Base-by-base conservation (phyloP, 495 filamentous ascomycete genomes). In the Xylaria grammica region DNA sequence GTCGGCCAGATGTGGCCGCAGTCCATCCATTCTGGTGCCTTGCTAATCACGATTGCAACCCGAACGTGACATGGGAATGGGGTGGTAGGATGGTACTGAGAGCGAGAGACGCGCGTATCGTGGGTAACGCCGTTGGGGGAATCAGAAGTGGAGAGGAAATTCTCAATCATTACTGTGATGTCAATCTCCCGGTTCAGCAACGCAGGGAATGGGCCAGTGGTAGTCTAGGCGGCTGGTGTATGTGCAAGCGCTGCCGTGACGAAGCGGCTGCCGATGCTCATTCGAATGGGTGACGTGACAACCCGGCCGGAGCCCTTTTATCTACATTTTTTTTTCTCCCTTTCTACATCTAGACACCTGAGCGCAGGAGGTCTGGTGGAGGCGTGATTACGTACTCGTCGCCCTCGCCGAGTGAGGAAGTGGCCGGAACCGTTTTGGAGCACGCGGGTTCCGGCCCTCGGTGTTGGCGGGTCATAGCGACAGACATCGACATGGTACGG, bases 41-140 rank as follows among this genome's bases (percentile, higher is more conserved):
- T 40, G 94, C 94, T 15, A 99, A 99, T 65, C 96, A 99, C 75
- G 90, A 89, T 64, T 99, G 95, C 75, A 87, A 96, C 74, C 95
- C 95, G 11, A 97, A 96, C 77, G 92, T 97, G 50, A 80, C 83
- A 1, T 99, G 95, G 95, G 92, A 96, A 69, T 98, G 94, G 90
- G 89, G 89, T 22, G 93, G 91, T 0, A 87, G 86, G 62, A 96
- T 97, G 76, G 86, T 86, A 11, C 89, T 97, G 58, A 78, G 63
- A 75, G 81, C 76, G 48, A 73, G 74, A 30, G 74, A 81, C 66
- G 80, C 69, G 26, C 77, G 78, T 4, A 73, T 80, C 17, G 72
- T 74, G 57, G 67, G 74, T 22, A 71, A 65, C 59, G 60, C 71
- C 50, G 62, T 73, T 60, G 81, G 80, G 0, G 91, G 90, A 0